Percentiles rank a stretch among this genome's conserved stretches.
These are phyloP conservation scores for Yamadazyma takamatsuzukensis DNA, from an alignment of 805 yeast genomes.

Conservation along the genomic window DNA sequence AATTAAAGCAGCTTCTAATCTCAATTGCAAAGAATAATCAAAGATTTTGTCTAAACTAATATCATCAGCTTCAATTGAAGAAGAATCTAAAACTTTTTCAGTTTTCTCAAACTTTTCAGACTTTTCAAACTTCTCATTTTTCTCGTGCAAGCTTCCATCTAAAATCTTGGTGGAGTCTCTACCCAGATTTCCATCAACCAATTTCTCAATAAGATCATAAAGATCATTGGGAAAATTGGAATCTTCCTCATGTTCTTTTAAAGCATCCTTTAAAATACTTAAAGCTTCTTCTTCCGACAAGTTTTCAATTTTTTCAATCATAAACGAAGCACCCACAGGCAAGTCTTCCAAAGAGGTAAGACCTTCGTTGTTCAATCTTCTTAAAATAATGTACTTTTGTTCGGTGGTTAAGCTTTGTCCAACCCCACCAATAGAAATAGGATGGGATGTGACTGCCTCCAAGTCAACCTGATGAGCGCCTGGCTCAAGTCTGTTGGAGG, in stretches of 20 bases:
- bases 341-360: slow-evolving; percentile 27
- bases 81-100: slow-evolving; percentile 3
- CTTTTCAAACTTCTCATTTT: slow-evolving; percentile 9
- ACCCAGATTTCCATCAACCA: slow-evolving; percentile 12
- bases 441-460: slow-evolving; percentile 20
- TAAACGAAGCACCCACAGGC: slow-evolving; percentile 25
- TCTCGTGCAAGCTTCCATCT: not conserved
- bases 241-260: slow-evolving; percentile 28
- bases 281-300: slow-evolving; percentile 20
- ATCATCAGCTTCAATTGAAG: slow-evolving; percentile 29
- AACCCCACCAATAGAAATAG: slow-evolving; percentile 19
- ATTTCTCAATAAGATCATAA: slow-evolving; percentile 20
- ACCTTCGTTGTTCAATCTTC: slow-evolving; percentile 21
- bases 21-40: slow-evolving; percentile 31
- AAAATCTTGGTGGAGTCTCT: slow-evolving; percentile 3
- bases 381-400: slow-evolving; percentile 26
- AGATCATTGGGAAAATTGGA: slow-evolving; percentile 30
- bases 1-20: slow-evolving; percentile 41
- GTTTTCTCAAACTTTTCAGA: slow-evolving; percentile 1
- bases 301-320: slow-evolving; percentile 27
- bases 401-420: slow-evolving; percentile 20
- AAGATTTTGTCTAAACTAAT: slow-evolving; percentile 12
- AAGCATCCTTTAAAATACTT: slow-evolving; percentile 23
- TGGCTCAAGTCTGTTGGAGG: too few relatives aligned
- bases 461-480: too few relatives aligned